These are phyloP conservation scores for Fusarium sambucinum DNA, from an alignment of 2,329 filamentous ascomycete species.

Conservation along the genomic window DNA sequence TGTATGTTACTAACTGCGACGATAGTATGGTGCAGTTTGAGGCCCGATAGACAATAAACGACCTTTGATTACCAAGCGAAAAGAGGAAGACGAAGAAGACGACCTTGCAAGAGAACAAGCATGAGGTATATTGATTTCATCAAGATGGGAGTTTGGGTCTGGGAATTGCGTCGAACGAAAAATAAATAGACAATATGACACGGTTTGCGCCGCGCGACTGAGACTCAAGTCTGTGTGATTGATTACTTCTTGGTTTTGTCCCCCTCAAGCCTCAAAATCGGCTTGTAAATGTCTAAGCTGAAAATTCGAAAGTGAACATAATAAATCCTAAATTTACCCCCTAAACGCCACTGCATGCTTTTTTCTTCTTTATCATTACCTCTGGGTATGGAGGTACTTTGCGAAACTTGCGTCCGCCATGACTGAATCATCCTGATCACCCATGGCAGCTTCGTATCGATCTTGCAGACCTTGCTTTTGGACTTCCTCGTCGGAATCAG, in stretches of 20 bases:
- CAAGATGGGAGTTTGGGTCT: conserved; percentile 44
- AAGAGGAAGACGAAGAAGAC: conserved; percentile 14
- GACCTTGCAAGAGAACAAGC: conserved; percentile 12
- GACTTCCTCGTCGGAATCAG: conserved; percentile 69
- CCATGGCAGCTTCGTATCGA: conserved; percentile 81
- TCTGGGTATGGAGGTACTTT: conserved; percentile 67
- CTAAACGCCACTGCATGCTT: conserved; percentile 43
- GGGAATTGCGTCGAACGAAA: conserved; percentile 34
- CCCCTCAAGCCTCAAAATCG: conserved; percentile 35
- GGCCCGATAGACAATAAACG: conserved; percentile 71
- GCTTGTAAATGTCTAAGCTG: conserved; percentile 43
- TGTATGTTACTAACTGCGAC: conserved; percentile 11
- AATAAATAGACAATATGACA: conserved; percentile 35
- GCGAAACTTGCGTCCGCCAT: conserved; percentile 71
- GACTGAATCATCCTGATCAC: conserved; percentile 65
- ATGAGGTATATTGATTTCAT: conserved; percentile 35
- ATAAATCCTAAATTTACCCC: conserved; percentile 29
- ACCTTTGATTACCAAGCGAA: conserved; percentile 25
- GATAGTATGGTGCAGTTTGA: conserved; percentile 97
- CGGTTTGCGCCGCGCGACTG: conserved; percentile 25
- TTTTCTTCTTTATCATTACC: conserved; percentile 42
- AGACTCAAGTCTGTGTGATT: conserved; percentile 19
- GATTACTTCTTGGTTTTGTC: conserved; percentile 30
- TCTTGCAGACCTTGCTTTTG: conserved; percentile 76
- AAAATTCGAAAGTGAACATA: conserved; percentile 26